Percentiles rank a stretch among this genome's conserved stretches.
These are phyloP conservation scores for Oidium heveae DNA, from an alignment of 2,329 filamentous ascomycete species.

Conservation along the genomic window DNA sequence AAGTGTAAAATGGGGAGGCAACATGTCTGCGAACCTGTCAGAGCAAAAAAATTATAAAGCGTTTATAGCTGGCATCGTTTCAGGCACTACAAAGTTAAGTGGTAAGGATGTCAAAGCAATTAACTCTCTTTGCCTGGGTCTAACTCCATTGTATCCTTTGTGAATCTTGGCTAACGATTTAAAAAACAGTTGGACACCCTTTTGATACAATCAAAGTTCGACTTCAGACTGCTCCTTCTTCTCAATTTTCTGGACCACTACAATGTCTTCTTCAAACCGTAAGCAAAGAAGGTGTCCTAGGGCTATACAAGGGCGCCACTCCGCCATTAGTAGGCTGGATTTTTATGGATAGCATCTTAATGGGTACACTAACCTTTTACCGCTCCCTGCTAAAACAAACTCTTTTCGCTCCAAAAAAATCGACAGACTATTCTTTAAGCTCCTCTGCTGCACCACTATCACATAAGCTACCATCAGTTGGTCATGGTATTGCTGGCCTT, in stretches of 20 bases:
- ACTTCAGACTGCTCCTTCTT: constrained; percentile 55
- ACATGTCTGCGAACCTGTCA: background rate
- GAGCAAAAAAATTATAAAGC: constrained; percentile 46
- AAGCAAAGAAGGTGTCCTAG: constrained; percentile 58
- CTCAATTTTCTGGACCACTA: constrained; percentile 63
- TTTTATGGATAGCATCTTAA: constrained; percentile 85
- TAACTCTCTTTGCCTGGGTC: too few species aligned
- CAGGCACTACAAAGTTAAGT: constrained; percentile 68
- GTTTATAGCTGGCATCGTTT: constrained; percentile 94
- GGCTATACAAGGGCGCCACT: constrained; percentile 83
- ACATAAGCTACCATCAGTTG: constrained; percentile 40
- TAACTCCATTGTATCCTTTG: too few species aligned
- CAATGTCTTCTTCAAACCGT: constrained; percentile 70
- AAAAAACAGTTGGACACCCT: constrained; percentile 30
- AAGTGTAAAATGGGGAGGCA: too few species aligned
- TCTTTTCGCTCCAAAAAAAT: constrained; percentile 28
- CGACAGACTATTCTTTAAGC: background rate
- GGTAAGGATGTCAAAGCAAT: constrained; percentile 31
- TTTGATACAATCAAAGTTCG: constrained; percentile 97
- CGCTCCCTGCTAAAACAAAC: constrained; percentile 59
- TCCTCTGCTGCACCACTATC: constrained; percentile 1
- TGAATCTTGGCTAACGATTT: too few species aligned
- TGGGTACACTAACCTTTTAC: constrained; percentile 78
- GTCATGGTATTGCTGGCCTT: constrained; percentile 71
- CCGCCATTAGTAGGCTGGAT: constrained; percentile 93